Base-by-base conservation (phyloP, 257 asterid genomes). In the Capsicum rhomboideum region DNA sequence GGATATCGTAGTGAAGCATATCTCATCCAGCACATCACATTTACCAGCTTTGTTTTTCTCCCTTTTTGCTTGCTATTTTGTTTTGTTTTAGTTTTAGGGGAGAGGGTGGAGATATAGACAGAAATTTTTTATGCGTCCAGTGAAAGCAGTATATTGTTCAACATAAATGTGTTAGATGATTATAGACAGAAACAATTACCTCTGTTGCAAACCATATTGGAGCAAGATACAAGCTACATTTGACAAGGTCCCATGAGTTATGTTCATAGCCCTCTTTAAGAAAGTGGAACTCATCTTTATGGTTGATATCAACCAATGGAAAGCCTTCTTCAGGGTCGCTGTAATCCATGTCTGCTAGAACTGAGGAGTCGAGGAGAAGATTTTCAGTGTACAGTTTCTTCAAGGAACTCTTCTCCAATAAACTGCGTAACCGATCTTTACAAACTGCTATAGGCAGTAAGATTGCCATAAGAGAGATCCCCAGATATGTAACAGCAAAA, bases 141-240 rank as follows among this genome's bases (percentile, higher is more conserved):
- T 79, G 58, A 83, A 80, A 34, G 49, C 11, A 40, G 21, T 28
- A 71, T 17, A 82, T 44, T 54, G 20, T 21, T 55, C 55, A 34
- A 46, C 72, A 44, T 63, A 75, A 61, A 74, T 7, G 31, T 61
- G 12, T 64, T 20, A 18, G 31, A 69, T 34, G 20, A 18, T 78
- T 46, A 29, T 53, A 14, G 34, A 29, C 53, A 49, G 67, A 29
- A 68, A 84, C 21, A 82, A 75, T 63, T 89, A 94, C 98, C 98
- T 94, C 98, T 16, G 97, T 92, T 17, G 84, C 55, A 84, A 94
- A 94, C 96, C 98, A 94, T 68, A 93, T 58, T 1, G 96, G 98
- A 67, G 96, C 92, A 83, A 94, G 96, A 86, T 85, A 92, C 80
- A 93, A 87, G 88, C 94, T 89, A 83, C 86, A 91, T 46, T 66